Base-by-base conservation (phyloP, 805 yeast species). In the Saccharomyces paradoxus region DNA sequence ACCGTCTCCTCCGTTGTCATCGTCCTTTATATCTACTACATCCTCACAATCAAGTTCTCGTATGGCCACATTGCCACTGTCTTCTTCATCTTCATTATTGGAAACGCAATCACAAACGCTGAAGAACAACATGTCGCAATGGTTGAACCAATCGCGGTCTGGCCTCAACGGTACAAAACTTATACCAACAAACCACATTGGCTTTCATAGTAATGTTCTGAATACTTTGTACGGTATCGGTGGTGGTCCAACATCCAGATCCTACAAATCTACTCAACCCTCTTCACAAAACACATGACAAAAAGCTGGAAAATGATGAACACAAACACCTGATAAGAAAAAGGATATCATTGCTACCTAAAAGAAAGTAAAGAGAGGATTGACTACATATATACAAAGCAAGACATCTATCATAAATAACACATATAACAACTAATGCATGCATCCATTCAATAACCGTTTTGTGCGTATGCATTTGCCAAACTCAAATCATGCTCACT, bases 191-290 rank as follows among this genome's bases (percentile, higher is more conserved):
- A 41, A 49, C 44, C 26, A 41, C 3, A 30, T 30, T n/a, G 59
- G 59, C 10, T 56, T 56, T 48, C 55, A 55, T 32, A 56, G 50
- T 28, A 24, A 51, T 2, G 28, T 56, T 10, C 37, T 56, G n/a
- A 56, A 56, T 47, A 55, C 50, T 17, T 13, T 56, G 2, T 56
- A 56, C 17, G 59, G 59, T 26, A 50, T 56, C 7, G 41, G 53
- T 26, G 21, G 31, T 9, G 21, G 44, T 17, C 22, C 44, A 3
- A 10, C 24, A 37, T 9, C 44, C 8, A 37, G 24, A 10, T 17
- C 44, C 6, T 37, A 37, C 7, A 37, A 37, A 17, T 10, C 44
- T n/a, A 30, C 44, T 14, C 31, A 51, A 8, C 10, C 46, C 21
- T 10, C 48, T 27, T 22, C 24, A 10, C n/a, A 27, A 44, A 21